Evolutionary conservation across 2,329 filamentous ascomycete species (phyloP).

Genomic region (Aspergillus sp.): DNA sequence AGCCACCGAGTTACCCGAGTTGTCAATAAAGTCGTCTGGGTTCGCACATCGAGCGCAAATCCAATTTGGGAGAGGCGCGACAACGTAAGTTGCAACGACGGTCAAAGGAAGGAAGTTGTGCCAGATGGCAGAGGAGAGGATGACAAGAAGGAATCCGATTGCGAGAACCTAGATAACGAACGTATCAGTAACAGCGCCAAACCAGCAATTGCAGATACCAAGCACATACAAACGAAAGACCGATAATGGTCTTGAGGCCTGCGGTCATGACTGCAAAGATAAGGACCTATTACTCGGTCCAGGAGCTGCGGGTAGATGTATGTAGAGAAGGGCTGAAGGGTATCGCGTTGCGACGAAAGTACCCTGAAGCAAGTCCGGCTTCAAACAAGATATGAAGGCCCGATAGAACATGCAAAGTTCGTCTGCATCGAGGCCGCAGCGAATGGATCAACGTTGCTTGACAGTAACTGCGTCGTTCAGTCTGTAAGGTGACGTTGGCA

Average conservation of each 20-base stretch:
- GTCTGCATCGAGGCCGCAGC: conserved; percentile 6
- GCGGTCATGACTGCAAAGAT: conserved; percentile 53
- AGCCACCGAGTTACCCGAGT: conserved; percentile 72
- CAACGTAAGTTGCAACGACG: conserved; percentile 89
- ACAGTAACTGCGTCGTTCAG: background rate
- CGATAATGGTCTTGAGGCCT: conserved; percentile 97
- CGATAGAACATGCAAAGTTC: background rate
- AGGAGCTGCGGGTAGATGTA: conserved; percentile 3
- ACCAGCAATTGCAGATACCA: background rate
- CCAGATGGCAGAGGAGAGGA: conserved; percentile 93
- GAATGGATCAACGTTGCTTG: background rate
- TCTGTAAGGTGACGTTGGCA: conserved; percentile 24
- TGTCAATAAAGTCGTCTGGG: conserved; percentile 92
- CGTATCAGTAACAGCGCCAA: conserved; percentile 1
- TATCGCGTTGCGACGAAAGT: conserved; percentile 1
- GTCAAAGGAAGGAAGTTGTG: conserved; percentile 90
- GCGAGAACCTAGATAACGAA: conserved; percentile 63
- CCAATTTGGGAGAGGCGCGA: conserved; percentile 95
- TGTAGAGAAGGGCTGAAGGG: conserved; percentile 1
- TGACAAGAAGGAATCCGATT: conserved; percentile 97
- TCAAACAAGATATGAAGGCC: background rate
- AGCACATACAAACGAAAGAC: conserved; percentile 77
- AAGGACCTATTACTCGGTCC: conserved; percentile 14
- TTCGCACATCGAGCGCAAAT: conserved; percentile 82
- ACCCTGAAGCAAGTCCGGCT: background rate